Conservation (phyloP, 164 flowering plant species). For the Santalum album region DNA sequence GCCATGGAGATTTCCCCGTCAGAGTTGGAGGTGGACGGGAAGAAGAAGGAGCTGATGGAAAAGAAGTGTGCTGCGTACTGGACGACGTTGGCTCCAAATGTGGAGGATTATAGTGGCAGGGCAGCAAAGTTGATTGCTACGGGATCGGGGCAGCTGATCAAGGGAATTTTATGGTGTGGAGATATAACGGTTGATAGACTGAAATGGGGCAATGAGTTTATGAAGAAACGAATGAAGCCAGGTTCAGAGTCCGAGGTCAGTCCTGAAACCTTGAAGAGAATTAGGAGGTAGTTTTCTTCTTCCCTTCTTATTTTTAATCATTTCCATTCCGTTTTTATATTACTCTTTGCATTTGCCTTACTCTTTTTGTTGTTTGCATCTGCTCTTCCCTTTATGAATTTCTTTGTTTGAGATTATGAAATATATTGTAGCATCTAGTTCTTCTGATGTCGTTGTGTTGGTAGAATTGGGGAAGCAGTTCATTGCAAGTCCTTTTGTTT, state of each 20-base stretch:
- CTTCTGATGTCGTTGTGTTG: no score
- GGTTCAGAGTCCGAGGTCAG: slow-evolving; percentile 33
- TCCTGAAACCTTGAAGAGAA: slow-evolving; percentile 52
- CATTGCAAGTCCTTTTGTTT: no score
- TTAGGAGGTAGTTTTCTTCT: slow-evolving; percentile 70
- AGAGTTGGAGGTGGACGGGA: slow-evolving; percentile 35
- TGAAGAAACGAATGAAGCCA: slow-evolving; percentile 49
- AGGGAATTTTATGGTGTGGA: slow-evolving; percentile 93
- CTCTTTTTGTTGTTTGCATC: no score
- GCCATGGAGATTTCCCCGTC: slow-evolving; percentile 46
- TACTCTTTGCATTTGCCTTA: no score
- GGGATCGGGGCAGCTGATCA: slow-evolving; percentile 75
- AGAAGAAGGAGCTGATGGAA: slow-evolving; percentile 60
- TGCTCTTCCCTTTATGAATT: no score
- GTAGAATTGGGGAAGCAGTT: no score
- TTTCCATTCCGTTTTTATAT: no score
- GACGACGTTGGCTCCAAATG: slow-evolving; percentile 95
- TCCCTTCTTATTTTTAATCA: no score
- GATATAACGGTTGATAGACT: slow-evolving; percentile 85
- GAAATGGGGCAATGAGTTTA: slow-evolving; percentile 65
- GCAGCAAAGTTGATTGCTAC: slow-evolving; percentile 65
- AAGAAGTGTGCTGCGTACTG: slow-evolving; percentile 65
- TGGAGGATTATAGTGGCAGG: slow-evolving; percentile 77
- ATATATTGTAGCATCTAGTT: no score
- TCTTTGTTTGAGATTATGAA: no score